These are phyloP conservation scores for Scheffersomyces segobiensis DNA, from an alignment of 1,139 yeast species.

Conservation along the genomic window DNA sequence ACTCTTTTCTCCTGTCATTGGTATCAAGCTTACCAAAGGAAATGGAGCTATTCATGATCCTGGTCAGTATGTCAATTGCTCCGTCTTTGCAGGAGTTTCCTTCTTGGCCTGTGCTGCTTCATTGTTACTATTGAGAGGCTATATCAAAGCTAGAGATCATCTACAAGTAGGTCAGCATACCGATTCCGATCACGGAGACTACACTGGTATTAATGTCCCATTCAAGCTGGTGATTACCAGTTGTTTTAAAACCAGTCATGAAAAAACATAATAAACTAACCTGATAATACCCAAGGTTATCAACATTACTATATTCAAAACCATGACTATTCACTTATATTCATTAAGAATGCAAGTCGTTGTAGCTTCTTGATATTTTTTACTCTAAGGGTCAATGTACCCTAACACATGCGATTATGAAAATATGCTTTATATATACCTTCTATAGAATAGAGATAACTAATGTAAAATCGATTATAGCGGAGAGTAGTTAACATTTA, in stretches of 20 bases:
- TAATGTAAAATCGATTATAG: not conserved
- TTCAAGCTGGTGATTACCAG: slow-evolving; percentile 11
- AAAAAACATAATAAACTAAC: slow-evolving; percentile 1
- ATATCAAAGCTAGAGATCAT: slow-evolving; percentile 46
- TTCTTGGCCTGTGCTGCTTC: slow-evolving; percentile 43
- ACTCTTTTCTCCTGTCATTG: slow-evolving; percentile 54
- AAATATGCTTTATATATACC: not conserved
- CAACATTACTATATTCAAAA: not conserved
- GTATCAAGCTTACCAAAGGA: slow-evolving; percentile 44
- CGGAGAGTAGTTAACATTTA: not conserved
- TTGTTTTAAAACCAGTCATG: slow-evolving; percentile 11
- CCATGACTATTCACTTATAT: not conserved
- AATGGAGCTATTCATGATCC: slow-evolving; percentile 32
- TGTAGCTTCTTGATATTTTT: not conserved
- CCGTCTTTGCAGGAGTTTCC: slow-evolving; percentile 54
- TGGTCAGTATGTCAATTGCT: slow-evolving; percentile 46
- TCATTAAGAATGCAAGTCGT: not conserved
- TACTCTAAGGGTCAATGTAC: not conserved
- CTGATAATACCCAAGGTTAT: not conserved
- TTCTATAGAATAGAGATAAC: not conserved
- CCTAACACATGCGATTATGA: not conserved
- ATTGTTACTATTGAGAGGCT: slow-evolving; percentile 47
- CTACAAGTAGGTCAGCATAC: slow-evolving; percentile 10
- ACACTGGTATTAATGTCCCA: slow-evolving; percentile 19
- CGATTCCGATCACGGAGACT: slow-evolving; percentile 20